Conservation (phyloP, 345 rosid genomes). For the Psidium guajava region DNA sequence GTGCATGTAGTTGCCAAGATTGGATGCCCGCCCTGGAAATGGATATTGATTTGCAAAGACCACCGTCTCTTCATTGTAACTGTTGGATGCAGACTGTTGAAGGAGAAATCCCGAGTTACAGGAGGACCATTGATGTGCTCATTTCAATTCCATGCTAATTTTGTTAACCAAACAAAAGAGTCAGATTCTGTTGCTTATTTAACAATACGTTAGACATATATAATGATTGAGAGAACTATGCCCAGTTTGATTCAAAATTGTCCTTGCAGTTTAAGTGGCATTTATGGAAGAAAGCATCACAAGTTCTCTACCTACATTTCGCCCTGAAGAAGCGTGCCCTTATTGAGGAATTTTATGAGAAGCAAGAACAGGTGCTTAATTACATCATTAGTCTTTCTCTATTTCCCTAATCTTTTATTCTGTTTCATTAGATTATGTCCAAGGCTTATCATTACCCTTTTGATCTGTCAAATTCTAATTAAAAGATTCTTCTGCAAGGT, state of each 20-base stretch:
- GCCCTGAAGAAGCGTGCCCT: conserved; percentile 73
- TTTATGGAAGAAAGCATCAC: conserved; percentile 88
- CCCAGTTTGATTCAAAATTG: not conserved
- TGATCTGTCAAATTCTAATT: not conserved
- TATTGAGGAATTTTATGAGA: conserved; percentile 74
- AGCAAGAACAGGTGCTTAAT: conserved; percentile 63
- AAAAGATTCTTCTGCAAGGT: conserved; percentile 24
- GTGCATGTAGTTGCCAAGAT: not conserved
- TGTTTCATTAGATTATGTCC: not conserved
- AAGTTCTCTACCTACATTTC: conserved; percentile 72
- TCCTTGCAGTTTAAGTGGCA: conserved; percentile 69
- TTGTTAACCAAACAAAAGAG: not conserved
- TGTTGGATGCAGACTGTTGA: not conserved
- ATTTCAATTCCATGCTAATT: not conserved
- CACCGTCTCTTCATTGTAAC: not conserved
- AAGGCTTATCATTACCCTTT: not conserved
- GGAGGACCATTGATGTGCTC: not conserved
- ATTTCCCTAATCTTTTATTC: not conserved
- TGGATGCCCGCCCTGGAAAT: not conserved
- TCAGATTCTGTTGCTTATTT: not conserved
- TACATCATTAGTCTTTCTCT: not conserved
- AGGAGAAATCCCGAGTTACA: not conserved
- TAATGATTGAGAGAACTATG: not conserved
- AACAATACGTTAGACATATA: not conserved
- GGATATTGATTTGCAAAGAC: not conserved